Conservation (phyloP, 805 yeast species). For the Kregervanrija delftensis region DNA sequence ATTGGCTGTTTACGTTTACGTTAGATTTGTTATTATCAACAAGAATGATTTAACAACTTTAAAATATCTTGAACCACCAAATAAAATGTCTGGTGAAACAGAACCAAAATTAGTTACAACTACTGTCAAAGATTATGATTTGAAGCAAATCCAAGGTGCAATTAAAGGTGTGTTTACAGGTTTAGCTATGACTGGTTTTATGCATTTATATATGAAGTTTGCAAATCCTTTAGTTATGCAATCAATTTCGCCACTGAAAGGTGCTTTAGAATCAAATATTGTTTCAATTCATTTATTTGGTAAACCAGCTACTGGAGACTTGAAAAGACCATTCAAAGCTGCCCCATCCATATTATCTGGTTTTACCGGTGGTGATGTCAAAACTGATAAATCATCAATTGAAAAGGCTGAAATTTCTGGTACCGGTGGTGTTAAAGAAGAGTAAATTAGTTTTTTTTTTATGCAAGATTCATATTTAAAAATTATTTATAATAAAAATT, state of each 20-base stretch:
- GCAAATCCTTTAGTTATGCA: constrained; percentile 97
- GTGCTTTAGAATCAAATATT: constrained; percentile 82
- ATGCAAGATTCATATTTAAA: too few relatives aligned
- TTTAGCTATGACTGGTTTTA: constrained; percentile 94
- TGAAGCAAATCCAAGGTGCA: constrained; percentile 73
- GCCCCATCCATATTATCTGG: constrained; percentile 65
- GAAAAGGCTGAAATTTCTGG: constrained; percentile 83
- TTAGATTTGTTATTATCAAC: constrained; percentile 51
- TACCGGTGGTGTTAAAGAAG: constrained; percentile 82
- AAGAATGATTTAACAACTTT: constrained; percentile 89
- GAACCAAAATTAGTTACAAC: constrained; percentile 76
- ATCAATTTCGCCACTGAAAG: constrained; percentile 82
- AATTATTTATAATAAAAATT: too few relatives aligned
- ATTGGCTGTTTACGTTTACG: constrained; percentile 57
- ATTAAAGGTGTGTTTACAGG: constrained; percentile 83
- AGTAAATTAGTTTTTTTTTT: constrained; percentile 34
- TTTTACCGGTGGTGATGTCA: constrained; percentile 38
- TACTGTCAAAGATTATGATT: constrained; percentile 91
- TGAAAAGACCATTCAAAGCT: constrained; percentile 95
- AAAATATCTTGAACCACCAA: constrained; percentile 84
- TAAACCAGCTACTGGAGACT: constrained; percentile 75
- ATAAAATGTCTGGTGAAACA: constrained; percentile 68
- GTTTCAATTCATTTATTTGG: constrained; percentile 88
- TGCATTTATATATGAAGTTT: constrained; percentile 96
- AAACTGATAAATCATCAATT: constrained; percentile 83